Base-by-base conservation (phyloP, 306 rosid species). In the Luffa acutangula region DNA sequence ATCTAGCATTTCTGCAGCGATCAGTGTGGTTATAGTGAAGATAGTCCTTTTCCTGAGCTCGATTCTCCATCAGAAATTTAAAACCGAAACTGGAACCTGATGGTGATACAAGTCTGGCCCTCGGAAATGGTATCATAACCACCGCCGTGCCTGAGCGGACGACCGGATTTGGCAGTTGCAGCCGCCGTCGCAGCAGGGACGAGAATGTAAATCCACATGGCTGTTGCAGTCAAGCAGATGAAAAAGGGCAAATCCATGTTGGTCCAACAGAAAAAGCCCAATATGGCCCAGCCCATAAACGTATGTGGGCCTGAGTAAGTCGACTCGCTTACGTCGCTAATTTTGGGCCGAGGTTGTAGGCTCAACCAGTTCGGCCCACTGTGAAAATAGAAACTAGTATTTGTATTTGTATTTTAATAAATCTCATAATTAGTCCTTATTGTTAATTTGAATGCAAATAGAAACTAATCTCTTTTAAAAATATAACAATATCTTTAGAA, bases 1-100 rank as follows among this genome's bases (percentile, higher is more conserved):
- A 92, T 70, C 98, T 85, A 0, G 85, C 72, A 72, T 82, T 78
- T 85, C 86, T 81, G 86, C 87, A 91, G 76, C 94, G 86, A 83
- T 86, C 81, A 2, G 90, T 86, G 82, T 90, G 98, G 73, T 94
- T 86, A 83, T 94, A 94, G 70, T 89, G 94, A 20, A 87, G 82
- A 18, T 85, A 80, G n/a, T 11, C 81, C 79, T 83, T 76, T 63
- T 39, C 49, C 58, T 75, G 79, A 53, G 75, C 64, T 14, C 15
- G 85, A 20, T 73, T 84, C 77, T 83, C 92, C 91, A 88, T 75
- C 33, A 48, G 45, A 60, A 18, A 9, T 34, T 41, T 67, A 17
- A 18, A 75, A 84, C 83, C 77, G 43, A 53, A 43, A 15, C 3
- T 15, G 42, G 60, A 60, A 31, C 43, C 43, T 73, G 78, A 66